A percentile compares a stretch with the other conserved stretches of the same genome.
Evolutionary conservation across 805 yeast genomes (phyloP).

Genomic region (Yarrowia sp.): DNA sequence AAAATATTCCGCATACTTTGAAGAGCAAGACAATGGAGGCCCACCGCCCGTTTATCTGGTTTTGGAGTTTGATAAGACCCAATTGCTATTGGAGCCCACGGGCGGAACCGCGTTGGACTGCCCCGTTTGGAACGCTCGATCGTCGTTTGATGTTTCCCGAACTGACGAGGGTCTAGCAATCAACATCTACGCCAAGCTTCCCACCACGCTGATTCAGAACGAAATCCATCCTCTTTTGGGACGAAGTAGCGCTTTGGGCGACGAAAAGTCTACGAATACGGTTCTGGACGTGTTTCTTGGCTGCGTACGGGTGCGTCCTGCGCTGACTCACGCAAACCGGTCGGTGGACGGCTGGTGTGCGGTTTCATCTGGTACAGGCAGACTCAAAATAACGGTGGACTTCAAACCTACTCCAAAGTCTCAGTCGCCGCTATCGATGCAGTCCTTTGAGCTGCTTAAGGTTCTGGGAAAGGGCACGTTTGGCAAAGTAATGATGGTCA

Average conservation of each 20-base stretch:
- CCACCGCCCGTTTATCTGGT: conserved; percentile 73
- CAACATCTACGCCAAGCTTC: conserved; percentile 76
- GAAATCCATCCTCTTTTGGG: conserved; percentile 14
- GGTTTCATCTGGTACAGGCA: conserved; percentile 36
- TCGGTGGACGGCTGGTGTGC: conserved; percentile 30
- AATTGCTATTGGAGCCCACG: conserved; percentile 82
- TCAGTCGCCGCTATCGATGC: conserved; percentile 66
- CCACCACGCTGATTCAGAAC: conserved; percentile 20
- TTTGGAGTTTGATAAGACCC: conserved; percentile 91
- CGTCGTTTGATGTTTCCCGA: conserved; percentile 83
- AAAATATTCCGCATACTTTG: conserved; percentile 9
- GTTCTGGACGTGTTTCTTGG: conserved; percentile 73
- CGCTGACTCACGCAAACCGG: conserved; percentile 22
- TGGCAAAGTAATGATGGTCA: conserved; percentile 98
- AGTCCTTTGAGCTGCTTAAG: conserved; percentile 86
- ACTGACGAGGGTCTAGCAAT: conserved; percentile 58
- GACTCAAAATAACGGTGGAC: conserved; percentile 55
- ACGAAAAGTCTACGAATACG: conserved; percentile 26
- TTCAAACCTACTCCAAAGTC: conserved; percentile 54
- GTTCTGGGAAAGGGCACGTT: conserved; percentile 98
- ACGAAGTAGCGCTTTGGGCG: not conserved
- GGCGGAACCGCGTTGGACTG: conserved; percentile 66
- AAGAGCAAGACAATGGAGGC: not conserved
- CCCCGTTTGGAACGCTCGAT: conserved; percentile 86
- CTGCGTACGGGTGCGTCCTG: conserved; percentile 52